These are phyloP conservation scores for Cyberlindnera maclurae DNA, from an alignment of 805 yeast species.

Conservation along the genomic window DNA sequence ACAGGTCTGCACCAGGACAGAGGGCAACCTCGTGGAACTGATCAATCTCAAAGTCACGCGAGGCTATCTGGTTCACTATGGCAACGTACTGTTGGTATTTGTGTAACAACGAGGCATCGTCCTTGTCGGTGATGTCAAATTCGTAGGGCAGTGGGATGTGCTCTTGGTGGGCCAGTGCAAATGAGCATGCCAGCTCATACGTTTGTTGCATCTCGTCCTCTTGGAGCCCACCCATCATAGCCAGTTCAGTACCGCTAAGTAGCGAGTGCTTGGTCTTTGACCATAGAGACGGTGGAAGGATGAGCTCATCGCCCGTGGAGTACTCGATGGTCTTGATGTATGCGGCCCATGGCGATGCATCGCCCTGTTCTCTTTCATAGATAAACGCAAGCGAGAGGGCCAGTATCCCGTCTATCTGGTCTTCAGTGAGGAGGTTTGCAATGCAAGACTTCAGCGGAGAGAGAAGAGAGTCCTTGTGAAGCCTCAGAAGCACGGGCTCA, in stretches of 20 bases:
- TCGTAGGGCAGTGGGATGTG: constrained; percentile 26
- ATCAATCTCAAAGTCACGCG: constrained; percentile 81
- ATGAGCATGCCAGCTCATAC: constrained; percentile 30
- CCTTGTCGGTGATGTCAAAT: constrained; percentile 23
- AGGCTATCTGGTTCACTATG: constrained; percentile 53
- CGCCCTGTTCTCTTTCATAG: constrained; percentile 55
- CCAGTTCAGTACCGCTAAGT: constrained; percentile 53
- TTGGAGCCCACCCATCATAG: constrained; percentile 54
- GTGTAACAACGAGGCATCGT: constrained; percentile 16
- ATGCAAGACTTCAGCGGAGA: constrained; percentile 54
- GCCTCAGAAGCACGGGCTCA: constrained; percentile 36
- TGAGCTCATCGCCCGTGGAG: constrained; percentile 21
- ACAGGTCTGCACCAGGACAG: constrained; percentile 88
- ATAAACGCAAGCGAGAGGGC: constrained; percentile 63
- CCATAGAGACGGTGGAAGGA: constrained; percentile 67
- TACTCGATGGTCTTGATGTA: constrained; percentile 49
- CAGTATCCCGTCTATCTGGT: constrained; percentile 53
- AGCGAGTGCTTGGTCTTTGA: constrained; percentile 35
- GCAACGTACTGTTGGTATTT: constrained; percentile 46
- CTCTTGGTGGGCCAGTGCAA: constrained; percentile 25
- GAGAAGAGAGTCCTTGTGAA: constrained; percentile 55
- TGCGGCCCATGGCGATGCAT: constrained; percentile 73
- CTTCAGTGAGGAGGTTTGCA: constrained; percentile 60
- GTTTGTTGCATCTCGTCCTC: constrained; percentile 34
- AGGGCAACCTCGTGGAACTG: constrained; percentile 63